These are phyloP conservation scores for Daldinia decipiens DNA, from an alignment of 495 filamentous ascomycete species.

Conservation along the genomic window DNA sequence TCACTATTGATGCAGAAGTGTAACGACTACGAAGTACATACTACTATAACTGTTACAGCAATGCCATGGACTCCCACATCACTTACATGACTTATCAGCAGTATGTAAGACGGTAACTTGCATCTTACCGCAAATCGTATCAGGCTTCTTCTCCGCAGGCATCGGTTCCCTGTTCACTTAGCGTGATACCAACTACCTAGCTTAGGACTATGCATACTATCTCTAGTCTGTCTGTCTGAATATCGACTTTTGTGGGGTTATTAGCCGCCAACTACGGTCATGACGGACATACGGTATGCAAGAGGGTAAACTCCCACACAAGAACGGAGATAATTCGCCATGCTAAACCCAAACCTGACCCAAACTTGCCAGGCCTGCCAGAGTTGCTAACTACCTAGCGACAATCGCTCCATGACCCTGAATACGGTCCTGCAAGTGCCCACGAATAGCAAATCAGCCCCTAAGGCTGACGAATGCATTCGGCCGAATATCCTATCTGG, in stretches of 20 bases:
- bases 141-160: slow-evolving; percentile 38
- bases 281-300: slow-evolving; percentile 29
- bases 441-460: slow-evolving; percentile 14
- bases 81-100: not conserved
- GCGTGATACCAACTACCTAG: slow-evolving; percentile 21
- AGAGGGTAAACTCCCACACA: slow-evolving; percentile 20
- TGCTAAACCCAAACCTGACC: slow-evolving; percentile 8
- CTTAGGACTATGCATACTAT: slow-evolving; percentile 11
- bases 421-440: slow-evolving; percentile 29
- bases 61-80: not conserved
- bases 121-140: slow-evolving; percentile 37
- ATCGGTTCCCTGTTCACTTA: slow-evolving; percentile 35
- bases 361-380: not conserved
- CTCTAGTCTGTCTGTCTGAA: slow-evolving; percentile 6
- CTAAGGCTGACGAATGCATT: slow-evolving; percentile 29
- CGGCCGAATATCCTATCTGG: slow-evolving; percentile 31
- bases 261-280: slow-evolving; percentile 37
- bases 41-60: slow-evolving; percentile 18
- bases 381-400: slow-evolving; percentile 2
- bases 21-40: no score
- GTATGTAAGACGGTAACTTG: slow-evolving; percentile 31
- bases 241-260: slow-evolving; percentile 40
- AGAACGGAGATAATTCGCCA: slow-evolving; percentile 33
- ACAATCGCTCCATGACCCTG: slow-evolving; percentile 26
- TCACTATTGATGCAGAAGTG: slow-evolving; percentile 10